A percentile compares a stretch with the other conserved stretches of the same genome.
phyloP scores from a whole-genome alignment of 306 rosid genomes.

The Arachis stenosperma region DNA sequence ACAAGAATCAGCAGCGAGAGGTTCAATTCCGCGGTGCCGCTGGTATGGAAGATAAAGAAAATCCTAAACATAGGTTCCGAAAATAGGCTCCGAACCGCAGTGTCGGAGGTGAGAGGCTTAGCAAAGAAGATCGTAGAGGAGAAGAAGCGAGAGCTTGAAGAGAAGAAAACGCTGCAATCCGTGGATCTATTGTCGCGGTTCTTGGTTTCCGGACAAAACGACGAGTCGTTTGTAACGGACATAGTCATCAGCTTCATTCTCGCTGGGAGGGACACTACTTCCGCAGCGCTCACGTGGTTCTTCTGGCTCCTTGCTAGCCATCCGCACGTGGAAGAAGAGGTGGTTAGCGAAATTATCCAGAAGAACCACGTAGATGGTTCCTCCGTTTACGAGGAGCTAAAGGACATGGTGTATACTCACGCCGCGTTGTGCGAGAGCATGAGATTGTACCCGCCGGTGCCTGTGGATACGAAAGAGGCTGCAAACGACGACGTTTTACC shows the following conservation, averaged over 20 bases:
- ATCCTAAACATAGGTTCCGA: conserved; percentile 53
- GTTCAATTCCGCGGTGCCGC: conserved; percentile 2
- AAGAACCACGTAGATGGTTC: conserved; percentile 7
- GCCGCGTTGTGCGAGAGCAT: conserved; percentile 75
- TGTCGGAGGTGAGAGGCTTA: conserved; percentile 50
- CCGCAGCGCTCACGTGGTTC: conserved; percentile 66
- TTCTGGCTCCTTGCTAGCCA: conserved; percentile 61
- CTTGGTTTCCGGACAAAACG: conserved; percentile 57
- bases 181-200: conserved; percentile 58
- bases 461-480: conserved; percentile 47
- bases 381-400: conserved; percentile 47
- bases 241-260: conserved; percentile 65
- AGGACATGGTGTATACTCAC: conserved; percentile 65
- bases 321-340: conserved; percentile 46
- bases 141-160: conserved; percentile 49
- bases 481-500: conserved; percentile 59
- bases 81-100: conserved; percentile 28
- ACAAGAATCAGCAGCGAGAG: conserved; percentile 49
- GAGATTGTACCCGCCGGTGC: conserved; percentile 73
- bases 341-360: conserved; percentile 44
- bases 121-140: conserved; percentile 47
- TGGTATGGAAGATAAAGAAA: conserved; percentile 52
- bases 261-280: conserved; percentile 71
- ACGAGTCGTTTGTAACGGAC: conserved; percentile 54
- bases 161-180: conserved; percentile 39